Evolutionary conservation across 208 protist species (phyloP).

Genomic region (Acanthamoeba lenticulata): DNA sequence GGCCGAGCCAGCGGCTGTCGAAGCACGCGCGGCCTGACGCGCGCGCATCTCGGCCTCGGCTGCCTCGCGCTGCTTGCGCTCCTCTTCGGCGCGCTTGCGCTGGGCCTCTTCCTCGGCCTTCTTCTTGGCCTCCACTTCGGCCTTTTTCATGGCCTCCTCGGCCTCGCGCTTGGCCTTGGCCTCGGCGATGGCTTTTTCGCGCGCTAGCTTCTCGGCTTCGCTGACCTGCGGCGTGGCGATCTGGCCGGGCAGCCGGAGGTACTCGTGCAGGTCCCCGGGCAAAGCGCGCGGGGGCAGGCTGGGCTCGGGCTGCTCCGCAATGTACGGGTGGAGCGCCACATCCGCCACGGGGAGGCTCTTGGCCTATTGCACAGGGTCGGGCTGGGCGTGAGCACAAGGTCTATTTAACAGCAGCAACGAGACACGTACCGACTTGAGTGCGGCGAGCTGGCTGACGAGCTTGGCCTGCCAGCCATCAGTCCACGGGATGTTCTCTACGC

Average conservation of each 20-base stretch:
- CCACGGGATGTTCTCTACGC: neutral
- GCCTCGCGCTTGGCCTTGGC: neutral
- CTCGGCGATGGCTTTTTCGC: neutral
- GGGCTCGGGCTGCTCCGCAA: neutral
- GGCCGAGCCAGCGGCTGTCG: neutral
- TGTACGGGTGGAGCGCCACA: neutral
- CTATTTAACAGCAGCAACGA: neutral
- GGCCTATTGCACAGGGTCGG: neutral
- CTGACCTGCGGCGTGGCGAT: neutral
- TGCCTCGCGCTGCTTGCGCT: neutral
- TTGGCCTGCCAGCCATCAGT: constrained; percentile 1
- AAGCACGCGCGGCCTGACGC: neutral
- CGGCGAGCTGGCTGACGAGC: neutral
- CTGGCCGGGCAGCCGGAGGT: neutral
- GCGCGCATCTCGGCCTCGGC: neutral
- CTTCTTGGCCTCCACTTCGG: neutral
- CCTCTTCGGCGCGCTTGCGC: neutral
- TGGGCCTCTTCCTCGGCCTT: neutral
- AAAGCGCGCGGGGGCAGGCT: neutral
- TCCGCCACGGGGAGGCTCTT: neutral
- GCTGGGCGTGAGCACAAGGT: neutral
- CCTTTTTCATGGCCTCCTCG: neutral
- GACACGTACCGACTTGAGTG: neutral
- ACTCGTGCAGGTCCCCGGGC: neutral
- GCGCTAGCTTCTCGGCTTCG: neutral